Percentiles rank a stretch among this genome's conserved stretches.
phyloP scores from a whole-genome alignment of 2,329 filamentous ascomycete species.

The Aspergillus fijiensis region DNA sequence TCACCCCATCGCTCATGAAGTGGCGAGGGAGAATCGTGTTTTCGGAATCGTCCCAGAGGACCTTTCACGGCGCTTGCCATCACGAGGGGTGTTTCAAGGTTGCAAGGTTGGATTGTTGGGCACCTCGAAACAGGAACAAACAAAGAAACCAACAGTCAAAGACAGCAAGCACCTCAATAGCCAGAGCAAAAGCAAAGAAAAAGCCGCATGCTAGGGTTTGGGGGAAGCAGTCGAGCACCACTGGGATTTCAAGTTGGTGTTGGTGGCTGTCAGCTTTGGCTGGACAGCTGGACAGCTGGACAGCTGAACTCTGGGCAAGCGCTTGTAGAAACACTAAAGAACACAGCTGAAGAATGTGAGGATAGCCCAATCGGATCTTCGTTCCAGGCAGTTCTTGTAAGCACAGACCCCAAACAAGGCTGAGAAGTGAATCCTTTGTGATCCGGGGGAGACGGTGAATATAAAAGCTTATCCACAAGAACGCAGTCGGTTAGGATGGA shows the following conservation, averaged over 20 bases:
- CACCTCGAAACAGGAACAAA: neutral
- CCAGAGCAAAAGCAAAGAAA: neutral
- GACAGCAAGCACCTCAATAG: neutral
- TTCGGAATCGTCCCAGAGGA: conserved; percentile 35
- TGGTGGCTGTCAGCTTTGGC: neutral
- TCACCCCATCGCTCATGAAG: conserved; percentile 44
- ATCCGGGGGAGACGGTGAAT: conserved; percentile 1
- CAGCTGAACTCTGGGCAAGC: neutral
- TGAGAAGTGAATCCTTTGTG: neutral
- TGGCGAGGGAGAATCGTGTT: conserved; percentile 24
- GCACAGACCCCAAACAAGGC: neutral
- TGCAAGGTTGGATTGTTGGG: neutral
- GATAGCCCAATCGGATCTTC: neutral
- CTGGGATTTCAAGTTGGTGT: neutral
- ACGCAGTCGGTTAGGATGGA: neutral
- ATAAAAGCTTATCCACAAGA: conserved; percentile 10
- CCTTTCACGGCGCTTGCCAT: conserved; percentile 32
- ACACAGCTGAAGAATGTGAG: neutral
- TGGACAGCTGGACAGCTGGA: neutral
- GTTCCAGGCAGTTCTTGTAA: neutral
- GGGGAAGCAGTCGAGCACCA: neutral
- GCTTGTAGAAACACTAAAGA: neutral
- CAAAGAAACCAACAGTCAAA: neutral
- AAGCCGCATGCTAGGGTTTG: neutral
- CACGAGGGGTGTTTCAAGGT: neutral